Evolutionary conservation across 305 asterid genomes (phyloP).

Genomic region (Andrographis paniculata): DNA sequence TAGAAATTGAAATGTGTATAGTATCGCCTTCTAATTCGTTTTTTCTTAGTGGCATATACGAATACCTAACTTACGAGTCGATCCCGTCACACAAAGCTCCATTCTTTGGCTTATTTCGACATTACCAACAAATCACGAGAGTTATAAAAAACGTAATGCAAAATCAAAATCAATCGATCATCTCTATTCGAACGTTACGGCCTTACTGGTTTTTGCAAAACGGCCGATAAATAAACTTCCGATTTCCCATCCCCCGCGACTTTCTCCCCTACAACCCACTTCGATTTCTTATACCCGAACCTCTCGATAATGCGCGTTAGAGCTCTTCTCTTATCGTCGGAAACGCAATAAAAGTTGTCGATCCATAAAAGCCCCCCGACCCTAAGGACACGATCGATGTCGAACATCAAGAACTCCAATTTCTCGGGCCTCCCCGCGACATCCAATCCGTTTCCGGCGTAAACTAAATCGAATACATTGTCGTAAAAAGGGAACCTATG

Average conservation of each 20-base stretch:
- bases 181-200: too few relatives aligned
- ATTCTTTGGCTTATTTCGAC: too few relatives aligned
- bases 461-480: slow-evolving; percentile 51
- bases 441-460: slow-evolving; percentile 50
- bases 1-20: too few relatives aligned
- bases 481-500: slow-evolving; percentile 66
- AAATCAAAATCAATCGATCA: too few relatives aligned
- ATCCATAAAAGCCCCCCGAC: slow-evolving; percentile 64
- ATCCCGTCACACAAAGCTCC: too few relatives aligned
- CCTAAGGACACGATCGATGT: slow-evolving; percentile 63
- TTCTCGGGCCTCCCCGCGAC: slow-evolving; percentile 57
- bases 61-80: too few relatives aligned
- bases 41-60: too few relatives aligned
- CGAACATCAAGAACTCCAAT: slow-evolving; percentile 50
- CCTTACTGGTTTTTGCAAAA: slow-evolving; percentile 57
- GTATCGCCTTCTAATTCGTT: too few relatives aligned
- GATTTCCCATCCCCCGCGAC: slow-evolving; percentile 35
- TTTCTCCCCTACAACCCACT: slow-evolving; percentile 55
- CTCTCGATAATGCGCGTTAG: slow-evolving; percentile 40
- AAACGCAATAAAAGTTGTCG: slow-evolving; percentile 54
- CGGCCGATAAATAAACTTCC: slow-evolving; percentile 66
- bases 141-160: too few relatives aligned
- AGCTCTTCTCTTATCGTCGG: slow-evolving; percentile 49
- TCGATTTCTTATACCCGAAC: slow-evolving; percentile 46
- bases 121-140: too few relatives aligned